Evolutionary conservation across 225 moss, liverwort and hornwort species (phyloP).

Genomic region (Takakia lepidozioides): DNA sequence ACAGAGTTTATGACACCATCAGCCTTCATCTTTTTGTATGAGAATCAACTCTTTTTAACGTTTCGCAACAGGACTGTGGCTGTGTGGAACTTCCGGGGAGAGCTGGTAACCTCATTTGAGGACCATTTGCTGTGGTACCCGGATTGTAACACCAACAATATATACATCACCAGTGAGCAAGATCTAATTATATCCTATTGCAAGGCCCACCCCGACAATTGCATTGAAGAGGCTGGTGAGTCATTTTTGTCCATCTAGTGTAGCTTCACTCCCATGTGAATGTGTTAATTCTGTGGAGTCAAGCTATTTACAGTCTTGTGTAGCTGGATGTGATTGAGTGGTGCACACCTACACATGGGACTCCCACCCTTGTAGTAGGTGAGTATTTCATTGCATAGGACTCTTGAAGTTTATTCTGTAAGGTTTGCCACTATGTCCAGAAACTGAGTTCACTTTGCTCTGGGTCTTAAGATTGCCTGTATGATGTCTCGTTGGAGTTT

Average conservation of each 20-base stretch:
- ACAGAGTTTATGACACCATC: conserved; percentile 99
- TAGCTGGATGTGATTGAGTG: no score
- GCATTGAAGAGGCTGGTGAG: conserved; percentile 69
- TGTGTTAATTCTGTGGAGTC: no score
- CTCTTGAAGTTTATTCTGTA: no score
- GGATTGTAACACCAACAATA: conserved; percentile 90
- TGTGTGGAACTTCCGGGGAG: conserved; percentile 95
- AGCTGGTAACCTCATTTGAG: conserved; percentile 92
- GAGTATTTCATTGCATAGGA: no score
- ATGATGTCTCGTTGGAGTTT: no score
- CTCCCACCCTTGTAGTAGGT: no score
- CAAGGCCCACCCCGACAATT: conserved; percentile 83
- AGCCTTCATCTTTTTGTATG: conserved; percentile 92
- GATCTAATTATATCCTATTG: conserved; percentile 96
- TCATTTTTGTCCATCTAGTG: background rate
- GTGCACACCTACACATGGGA: no score
- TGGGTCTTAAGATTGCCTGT: no score
- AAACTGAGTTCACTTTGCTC: no score
- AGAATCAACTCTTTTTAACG: conserved; percentile 86
- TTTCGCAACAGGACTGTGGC: conserved; percentile 91
- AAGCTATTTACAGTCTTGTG: no score
- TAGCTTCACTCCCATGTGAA: no score
- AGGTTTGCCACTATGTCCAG: no score
- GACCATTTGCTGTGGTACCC: conserved; percentile 98
- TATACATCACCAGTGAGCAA: conserved; percentile 94